phyloP scores from a whole-genome alignment of 2,329 filamentous ascomycete genomes.

The Fusarium proliferatum region DNA sequence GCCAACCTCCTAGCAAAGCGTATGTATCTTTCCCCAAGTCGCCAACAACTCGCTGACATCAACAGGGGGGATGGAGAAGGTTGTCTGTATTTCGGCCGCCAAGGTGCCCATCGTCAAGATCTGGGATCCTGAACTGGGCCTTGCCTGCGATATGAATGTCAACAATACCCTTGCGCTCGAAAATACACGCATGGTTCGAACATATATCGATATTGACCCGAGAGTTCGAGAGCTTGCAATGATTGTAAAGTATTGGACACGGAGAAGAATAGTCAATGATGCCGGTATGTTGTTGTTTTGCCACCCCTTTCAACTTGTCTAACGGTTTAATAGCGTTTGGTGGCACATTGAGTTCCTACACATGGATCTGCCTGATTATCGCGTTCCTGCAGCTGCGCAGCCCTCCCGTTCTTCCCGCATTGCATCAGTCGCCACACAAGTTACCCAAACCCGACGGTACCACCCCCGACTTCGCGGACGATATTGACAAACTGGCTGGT shows the following conservation, averaged over 20 bases:
- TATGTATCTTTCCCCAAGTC: constrained; percentile 61
- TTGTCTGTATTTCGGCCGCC: constrained; percentile 92
- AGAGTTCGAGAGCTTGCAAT: constrained; percentile 92
- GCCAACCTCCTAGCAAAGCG: constrained; percentile 86
- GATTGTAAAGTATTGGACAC: constrained; percentile 98
- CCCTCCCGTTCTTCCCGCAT: constrained; percentile 83
- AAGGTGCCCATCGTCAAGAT: constrained; percentile 99
- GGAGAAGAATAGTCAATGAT: constrained; percentile 91
- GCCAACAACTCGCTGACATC: constrained; percentile 47
- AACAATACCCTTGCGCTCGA: constrained; percentile 96
- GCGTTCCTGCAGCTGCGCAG: constrained; percentile 92
- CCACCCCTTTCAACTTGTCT: constrained; percentile 17
- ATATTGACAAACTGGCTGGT: constrained; percentile 77
- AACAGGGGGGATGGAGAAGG: constrained; percentile 93
- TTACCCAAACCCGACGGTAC: constrained; percentile 70
- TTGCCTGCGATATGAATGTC: constrained; percentile 98
- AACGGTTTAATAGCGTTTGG: constrained; percentile 74
- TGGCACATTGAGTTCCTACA: constrained; percentile 96
- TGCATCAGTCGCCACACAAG: constrained; percentile 74
- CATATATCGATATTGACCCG: constrained; percentile 92
- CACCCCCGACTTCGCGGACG: constrained; percentile 85
- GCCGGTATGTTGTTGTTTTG: constrained; percentile 77
- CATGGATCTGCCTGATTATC: constrained; percentile 98
- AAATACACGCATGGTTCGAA: constrained; percentile 98
- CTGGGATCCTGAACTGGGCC: constrained; percentile 91